These are phyloP conservation scores for Suhomyces wounanorum DNA, from an alignment of 1,139 yeast species.

Conservation along the genomic window DNA sequence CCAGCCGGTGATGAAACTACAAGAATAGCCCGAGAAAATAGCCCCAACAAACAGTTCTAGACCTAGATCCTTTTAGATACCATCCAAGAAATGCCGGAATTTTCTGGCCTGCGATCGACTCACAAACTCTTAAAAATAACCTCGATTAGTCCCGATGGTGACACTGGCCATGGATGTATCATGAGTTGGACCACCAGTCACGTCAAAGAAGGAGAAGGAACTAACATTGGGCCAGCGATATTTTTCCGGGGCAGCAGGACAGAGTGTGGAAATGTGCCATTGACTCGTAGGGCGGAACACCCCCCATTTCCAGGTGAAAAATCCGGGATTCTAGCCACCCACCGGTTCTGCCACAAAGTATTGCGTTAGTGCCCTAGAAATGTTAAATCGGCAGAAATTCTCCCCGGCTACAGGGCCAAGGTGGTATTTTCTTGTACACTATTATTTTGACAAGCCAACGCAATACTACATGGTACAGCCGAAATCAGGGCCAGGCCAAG, in stretches of 20 bases:
- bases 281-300: no score
- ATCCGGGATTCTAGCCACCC: no score
- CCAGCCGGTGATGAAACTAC: not conserved
- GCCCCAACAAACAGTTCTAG: not conserved
- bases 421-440: no score
- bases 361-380: no score
- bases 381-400: no score
- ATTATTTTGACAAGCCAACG: no score
- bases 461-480: no score
- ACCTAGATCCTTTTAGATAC: not conserved
- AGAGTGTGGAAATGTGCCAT: no score
- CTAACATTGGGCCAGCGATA: not conserved
- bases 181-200: not conserved
- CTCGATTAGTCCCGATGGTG: not conserved
- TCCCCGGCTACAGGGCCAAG: no score
- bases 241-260: not conserved
- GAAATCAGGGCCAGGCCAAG: no score
- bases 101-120: not conserved
- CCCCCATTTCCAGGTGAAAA: no score
- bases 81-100: not conserved
- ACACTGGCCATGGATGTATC: not conserved
- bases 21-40: not conserved
- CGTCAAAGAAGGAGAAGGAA: not conserved
- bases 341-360: no score
- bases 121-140: not conserved